Percentiles rank a stretch among this genome's conserved stretches.
phyloP scores from a whole-genome alignment of 345 rosid species.

The Excoecaria agallocha region DNA sequence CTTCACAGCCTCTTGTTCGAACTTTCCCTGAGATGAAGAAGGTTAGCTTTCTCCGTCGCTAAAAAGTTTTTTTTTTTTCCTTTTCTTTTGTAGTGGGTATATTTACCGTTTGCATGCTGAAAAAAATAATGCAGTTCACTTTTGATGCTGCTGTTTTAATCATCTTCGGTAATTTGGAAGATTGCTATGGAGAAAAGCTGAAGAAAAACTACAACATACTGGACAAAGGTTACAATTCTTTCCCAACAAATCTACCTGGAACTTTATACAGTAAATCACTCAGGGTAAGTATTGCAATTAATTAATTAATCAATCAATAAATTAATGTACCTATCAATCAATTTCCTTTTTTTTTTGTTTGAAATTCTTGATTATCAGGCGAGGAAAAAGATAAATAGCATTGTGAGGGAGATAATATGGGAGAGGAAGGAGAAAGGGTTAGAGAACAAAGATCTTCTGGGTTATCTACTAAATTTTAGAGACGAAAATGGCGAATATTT shows the following conservation, averaged over 20 bases:
- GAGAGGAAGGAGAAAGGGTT: conserved; percentile 58
- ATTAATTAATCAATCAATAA: background rate
- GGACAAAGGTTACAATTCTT: conserved; percentile 84
- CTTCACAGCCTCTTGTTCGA: conserved; percentile 35
- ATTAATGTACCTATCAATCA: background rate
- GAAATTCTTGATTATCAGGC: conserved; percentile 43
- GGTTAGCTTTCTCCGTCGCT: conserved; percentile 31
- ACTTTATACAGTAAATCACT: conserved; percentile 65
- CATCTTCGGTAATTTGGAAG: conserved; percentile 64
- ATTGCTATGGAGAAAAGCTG: conserved; percentile 44
- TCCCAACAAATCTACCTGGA: conserved; percentile 69
- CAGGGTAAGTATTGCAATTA: conserved; percentile 39
- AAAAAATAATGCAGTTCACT: conserved; percentile 64
- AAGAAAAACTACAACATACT: conserved; percentile 57
- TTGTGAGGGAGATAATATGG: conserved; percentile 54
- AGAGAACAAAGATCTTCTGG: conserved; percentile 47
- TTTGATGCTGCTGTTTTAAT: conserved; percentile 74
- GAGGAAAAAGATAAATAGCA: conserved; percentile 52
- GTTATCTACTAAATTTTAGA: conserved; percentile 48
- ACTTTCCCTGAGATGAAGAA: conserved; percentile 79
- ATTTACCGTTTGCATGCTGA: no score
- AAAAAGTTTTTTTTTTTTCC: background rate
- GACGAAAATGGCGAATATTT: conserved; percentile 43
- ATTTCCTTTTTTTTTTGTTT: background rate
- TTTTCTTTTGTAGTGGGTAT: background rate